These are phyloP conservation scores for Haematococcus sp. DNA, from an alignment of 139 green algal species.

Conservation along the genomic window DNA sequence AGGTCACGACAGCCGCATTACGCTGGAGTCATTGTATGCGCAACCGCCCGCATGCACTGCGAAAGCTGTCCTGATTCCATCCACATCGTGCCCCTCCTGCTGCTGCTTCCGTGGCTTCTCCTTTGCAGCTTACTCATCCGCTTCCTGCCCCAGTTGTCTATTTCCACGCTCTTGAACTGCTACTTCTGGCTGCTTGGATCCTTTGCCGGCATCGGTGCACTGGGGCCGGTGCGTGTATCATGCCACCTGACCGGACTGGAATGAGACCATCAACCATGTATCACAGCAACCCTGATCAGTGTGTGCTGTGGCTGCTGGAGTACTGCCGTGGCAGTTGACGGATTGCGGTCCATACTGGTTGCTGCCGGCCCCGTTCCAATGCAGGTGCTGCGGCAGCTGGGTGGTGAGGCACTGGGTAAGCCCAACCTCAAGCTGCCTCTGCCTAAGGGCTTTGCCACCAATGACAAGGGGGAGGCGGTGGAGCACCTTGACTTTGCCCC, in stretches of 20 bases:
- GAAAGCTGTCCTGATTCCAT: not conserved
- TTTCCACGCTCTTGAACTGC: constrained; percentile 61
- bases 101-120: not conserved
- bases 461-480: too few species aligned
- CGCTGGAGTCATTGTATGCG: too few species aligned
- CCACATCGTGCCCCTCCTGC: not conserved
- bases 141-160: constrained; percentile 31
- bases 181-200: constrained; percentile 87
- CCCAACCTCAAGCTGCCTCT: not conserved
- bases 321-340: constrained; percentile 23
- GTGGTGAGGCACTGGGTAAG: not conserved
- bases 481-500: constrained; percentile 22
- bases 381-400: not conserved
- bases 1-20: not conserved
- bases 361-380: too few species aligned
- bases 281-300: not conserved
- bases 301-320: not conserved
- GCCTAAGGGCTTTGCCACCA: not conserved
- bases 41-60: too few species aligned
- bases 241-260: too few species aligned
- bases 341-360: not conserved
- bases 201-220: constrained; percentile 49
- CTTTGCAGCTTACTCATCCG: not conserved
- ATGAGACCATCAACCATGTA: too few species aligned
- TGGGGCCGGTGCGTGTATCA: constrained; percentile 24